Percentiles rank a stretch among this genome's conserved stretches.
phyloP scores from a whole-genome alignment of 257 asterid genomes.

The Primulina tabacum region DNA sequence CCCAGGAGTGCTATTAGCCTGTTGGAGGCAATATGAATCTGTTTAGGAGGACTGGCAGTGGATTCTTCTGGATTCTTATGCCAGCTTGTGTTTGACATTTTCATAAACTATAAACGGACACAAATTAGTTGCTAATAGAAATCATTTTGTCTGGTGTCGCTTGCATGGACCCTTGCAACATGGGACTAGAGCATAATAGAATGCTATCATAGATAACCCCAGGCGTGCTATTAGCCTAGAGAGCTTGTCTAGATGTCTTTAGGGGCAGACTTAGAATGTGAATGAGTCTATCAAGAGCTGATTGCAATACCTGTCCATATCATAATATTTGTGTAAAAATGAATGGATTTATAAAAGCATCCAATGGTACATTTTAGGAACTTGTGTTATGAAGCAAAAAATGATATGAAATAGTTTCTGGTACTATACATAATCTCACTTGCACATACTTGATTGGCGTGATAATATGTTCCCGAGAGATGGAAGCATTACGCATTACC shows the following conservation, averaged over 20 bases:
- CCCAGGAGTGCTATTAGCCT: neutral
- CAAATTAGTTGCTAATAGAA: neutral
- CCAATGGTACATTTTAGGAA: neutral
- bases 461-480: neutral
- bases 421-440: neutral
- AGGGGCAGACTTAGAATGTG: neutral
- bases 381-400: neutral
- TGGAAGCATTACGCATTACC: neutral
- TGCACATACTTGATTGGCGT: neutral
- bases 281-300: too few relatives aligned
- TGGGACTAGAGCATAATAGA: neutral
- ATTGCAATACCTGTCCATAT: too few relatives aligned
- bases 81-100: too few relatives aligned
- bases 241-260: neutral
- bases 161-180: neutral
- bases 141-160: neutral
- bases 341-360: neutral
- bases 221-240: neutral
- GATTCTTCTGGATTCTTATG: too few relatives aligned
- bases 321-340: too few relatives aligned
- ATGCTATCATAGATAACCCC: neutral
- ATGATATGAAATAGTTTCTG: neutral
- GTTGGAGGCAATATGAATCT: neutral
- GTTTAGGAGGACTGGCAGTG: neutral
- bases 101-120: too few relatives aligned